Percentiles rank a stretch among this genome's conserved stretches.
Conservation (phyloP, 2,329 filamentous ascomycete genomes). For the Exophiala phaeomuriformis region DNA sequence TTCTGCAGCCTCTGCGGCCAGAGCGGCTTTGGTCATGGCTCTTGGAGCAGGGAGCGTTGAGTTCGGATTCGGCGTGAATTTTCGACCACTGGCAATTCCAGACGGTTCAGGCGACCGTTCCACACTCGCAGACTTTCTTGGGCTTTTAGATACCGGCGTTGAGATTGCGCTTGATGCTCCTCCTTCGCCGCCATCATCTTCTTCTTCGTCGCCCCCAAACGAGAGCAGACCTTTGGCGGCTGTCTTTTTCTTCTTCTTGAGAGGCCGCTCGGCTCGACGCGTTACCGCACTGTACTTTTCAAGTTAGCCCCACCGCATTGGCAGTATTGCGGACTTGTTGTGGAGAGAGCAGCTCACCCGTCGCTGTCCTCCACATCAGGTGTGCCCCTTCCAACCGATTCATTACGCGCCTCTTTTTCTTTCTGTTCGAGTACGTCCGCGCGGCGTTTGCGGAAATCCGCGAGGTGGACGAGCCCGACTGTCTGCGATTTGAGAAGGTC, state of each 20-base stretch:
- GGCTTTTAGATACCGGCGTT: conserved; percentile 17
- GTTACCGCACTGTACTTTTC: conserved; percentile 51
- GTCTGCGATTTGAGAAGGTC: conserved; percentile 78
- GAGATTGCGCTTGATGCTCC: conserved; percentile 37
- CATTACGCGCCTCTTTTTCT: conserved; percentile 69
- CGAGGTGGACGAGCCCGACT: conserved; percentile 82
- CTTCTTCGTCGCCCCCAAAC: conserved; percentile 58
- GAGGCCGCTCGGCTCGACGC: conserved; percentile 37
- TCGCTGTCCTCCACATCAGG: conserved; percentile 48
- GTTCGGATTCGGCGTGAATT: conserved; percentile 40
- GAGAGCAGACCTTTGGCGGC: conserved; percentile 56
- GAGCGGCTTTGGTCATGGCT: conserved; percentile 63
- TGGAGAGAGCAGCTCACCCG: conserved; percentile 45
- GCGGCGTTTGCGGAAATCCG: conserved; percentile 91
- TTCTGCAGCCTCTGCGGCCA: conserved; percentile 72
- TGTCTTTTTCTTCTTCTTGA: conserved; percentile 47
- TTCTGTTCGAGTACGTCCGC: conserved; percentile 90
- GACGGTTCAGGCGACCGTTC: conserved; percentile 16
- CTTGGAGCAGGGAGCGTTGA: conserved; percentile 54
- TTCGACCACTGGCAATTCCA: conserved; percentile 16
- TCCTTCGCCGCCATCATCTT: conserved; percentile 53
- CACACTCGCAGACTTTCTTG: conserved; percentile 3
- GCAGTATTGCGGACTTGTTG: neutral
- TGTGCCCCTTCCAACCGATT: conserved; percentile 41
- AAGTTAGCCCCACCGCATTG: conserved; percentile 41